Percentiles rank a stretch among this genome's conserved stretches.
Evolutionary conservation across 441 rosid genomes (phyloP).

Genomic region (Syzygium syzygioides): DNA sequence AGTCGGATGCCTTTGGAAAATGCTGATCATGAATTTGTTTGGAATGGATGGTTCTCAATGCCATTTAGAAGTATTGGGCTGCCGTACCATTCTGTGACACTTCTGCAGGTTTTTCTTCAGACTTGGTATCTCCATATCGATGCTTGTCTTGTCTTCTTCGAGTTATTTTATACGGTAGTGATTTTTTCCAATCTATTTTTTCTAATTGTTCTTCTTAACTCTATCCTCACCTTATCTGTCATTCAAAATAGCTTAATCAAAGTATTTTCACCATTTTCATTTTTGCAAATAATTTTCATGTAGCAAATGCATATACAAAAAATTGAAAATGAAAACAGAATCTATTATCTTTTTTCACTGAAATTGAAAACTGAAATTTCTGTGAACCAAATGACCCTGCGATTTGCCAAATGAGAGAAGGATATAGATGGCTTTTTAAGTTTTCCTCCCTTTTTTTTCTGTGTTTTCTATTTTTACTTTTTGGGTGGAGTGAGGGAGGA

Average conservation of each 20-base stretch:
- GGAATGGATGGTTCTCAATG: constrained; percentile 85
- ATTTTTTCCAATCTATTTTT: neutral
- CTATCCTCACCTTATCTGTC: neutral
- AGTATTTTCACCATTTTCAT: neutral
- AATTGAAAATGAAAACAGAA: neutral
- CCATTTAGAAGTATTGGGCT: constrained; percentile 75
- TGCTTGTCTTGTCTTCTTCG: constrained; percentile 6
- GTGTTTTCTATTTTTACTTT: neutral
- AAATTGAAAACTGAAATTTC: neutral
- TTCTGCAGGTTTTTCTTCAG: constrained; percentile 79
- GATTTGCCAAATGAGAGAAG: neutral
- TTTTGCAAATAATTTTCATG: neutral
- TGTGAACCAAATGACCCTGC: neutral
- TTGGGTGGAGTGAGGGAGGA: neutral
- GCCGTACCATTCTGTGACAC: constrained; percentile 62
- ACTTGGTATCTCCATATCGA: constrained; percentile 21
- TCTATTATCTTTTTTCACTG: neutral
- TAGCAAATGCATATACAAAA: neutral
- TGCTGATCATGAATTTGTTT: constrained; percentile 92
- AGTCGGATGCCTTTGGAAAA: constrained; percentile 60
- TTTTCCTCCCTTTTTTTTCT: neutral
- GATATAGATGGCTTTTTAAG: neutral
- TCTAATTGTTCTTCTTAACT: neutral
- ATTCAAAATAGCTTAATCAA: neutral
- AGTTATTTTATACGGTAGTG: neutral